Base-by-base conservation (phyloP, 352 stramenopile species). In the Phytophthora chlamydospora region DNA sequence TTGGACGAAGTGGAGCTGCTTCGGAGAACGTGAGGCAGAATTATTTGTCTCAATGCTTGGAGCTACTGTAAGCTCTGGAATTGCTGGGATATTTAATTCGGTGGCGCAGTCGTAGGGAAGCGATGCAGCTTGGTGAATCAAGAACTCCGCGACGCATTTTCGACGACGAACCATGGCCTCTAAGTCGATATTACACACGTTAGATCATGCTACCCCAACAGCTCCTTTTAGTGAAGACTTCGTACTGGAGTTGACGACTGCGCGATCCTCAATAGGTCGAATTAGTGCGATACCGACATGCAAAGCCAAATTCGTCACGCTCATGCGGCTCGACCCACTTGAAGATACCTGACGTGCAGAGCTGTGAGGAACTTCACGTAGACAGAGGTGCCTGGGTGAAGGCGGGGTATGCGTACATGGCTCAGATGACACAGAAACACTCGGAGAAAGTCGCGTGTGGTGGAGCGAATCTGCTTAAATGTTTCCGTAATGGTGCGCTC, bases 351-450 rank as follows among this genome's bases (percentile, higher is more conserved):
- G 27, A 12, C 17, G 50, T 40, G 27, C 16, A 44, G 10, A 50
- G 13, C 10, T 17, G 6, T 14, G 4, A 38, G 34, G 10, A 27
- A 27, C 21, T 24, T 24, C 21, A 24, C 21, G 21, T 24, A 24
- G 21, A 27, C 24, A 27, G 24, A 27, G 24, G 24, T 5, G 6
- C 4, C 24, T 27, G 24, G 2, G 24, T 27, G 24, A 27, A 27
- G 2, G 3, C 24, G 6, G 24, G 24, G 24, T 27, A 48, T 16
- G 56, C 71, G 40, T 62, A 90, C 80, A 35, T 75, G 66, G 38
- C 76, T 63, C 5, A 87, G 47, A 61, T 90, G 78, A 6, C 68
- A 49, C 7, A 90, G 48, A 13, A 88, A 75, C 2, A 84, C 50
- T 42, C 78, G 66, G 9, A 90, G 57, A 17, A 87, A 81, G 21